A percentile compares a stretch with the other conserved stretches of the same genome.
These are phyloP conservation scores for Cichorium intybus DNA, from an alignment of 140 eudicot genomes.

Conservation along the genomic window DNA sequence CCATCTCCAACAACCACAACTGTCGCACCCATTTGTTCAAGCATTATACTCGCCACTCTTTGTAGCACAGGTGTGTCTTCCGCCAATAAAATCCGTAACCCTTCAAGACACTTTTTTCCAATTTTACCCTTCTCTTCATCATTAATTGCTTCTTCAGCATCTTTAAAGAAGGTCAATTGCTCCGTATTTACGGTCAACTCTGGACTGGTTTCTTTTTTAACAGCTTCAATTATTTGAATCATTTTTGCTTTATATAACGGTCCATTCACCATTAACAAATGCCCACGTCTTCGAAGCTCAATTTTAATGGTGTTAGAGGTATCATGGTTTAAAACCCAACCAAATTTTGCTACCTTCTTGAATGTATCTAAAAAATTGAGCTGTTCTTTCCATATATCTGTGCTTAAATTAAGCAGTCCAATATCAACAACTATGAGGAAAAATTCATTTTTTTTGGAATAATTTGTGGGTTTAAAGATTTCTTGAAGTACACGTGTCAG, in stretches of 20 bases:
- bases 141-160: constrained; percentile 13
- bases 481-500: constrained; percentile 56
- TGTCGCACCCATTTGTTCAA: constrained; percentile 79
- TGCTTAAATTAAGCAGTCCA: constrained; percentile 70
- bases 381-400: constrained; percentile 80
- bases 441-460: constrained; percentile 24
- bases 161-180: constrained; percentile 3
- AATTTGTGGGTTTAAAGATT: constrained; percentile 35
- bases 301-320: constrained; percentile 63
- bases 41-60: constrained; percentile 95
- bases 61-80: constrained; percentile 91
- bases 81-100: constrained; percentile 71
- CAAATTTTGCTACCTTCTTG: constrained; percentile 47
- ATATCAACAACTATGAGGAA: constrained; percentile 67
- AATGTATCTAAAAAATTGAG: constrained; percentile 57
- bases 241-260: constrained; percentile 81
- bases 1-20: constrained; percentile 89
- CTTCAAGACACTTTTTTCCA: constrained; percentile 54
- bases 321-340: constrained; percentile 86
- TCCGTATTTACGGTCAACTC: constrained; percentile 27
- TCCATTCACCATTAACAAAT: constrained; percentile 68
- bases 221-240: constrained; percentile 72
- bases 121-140: constrained; percentile 28
- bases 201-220: constrained; percentile 37
- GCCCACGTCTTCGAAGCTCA: constrained; percentile 73